phyloP scores from a whole-genome alignment of 108 stramenopile species.

The Schizochytrium sp. region DNA sequence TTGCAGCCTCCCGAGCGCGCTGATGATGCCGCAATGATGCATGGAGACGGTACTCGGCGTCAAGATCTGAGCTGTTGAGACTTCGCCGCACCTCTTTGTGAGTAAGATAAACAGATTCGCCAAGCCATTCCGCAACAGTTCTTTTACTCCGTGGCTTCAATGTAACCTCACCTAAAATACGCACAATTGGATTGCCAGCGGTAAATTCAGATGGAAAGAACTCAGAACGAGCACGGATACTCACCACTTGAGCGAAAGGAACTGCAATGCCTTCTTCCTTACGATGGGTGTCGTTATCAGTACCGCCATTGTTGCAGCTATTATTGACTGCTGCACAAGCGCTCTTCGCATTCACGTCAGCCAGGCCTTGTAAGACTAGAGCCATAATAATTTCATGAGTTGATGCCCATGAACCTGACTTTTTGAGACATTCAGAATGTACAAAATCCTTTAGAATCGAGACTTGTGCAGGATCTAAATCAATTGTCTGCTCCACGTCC shows the following conservation, averaged over 20 bases:
- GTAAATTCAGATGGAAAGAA: not conserved
- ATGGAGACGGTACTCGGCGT: not conserved
- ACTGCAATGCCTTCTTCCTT: not conserved
- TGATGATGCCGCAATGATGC: not conserved
- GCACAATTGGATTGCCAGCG: not conserved
- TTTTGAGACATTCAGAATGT: not conserved
- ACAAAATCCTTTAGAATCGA: not conserved
- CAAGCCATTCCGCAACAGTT: not conserved
- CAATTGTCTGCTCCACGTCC: not conserved
- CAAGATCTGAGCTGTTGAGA: not conserved
- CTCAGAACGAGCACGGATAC: not conserved
- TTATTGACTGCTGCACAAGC: not conserved
- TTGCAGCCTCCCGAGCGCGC: not conserved
- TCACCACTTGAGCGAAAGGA: not conserved
- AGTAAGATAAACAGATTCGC: not conserved
- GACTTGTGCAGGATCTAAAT: not conserved
- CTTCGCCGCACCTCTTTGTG: not conserved
- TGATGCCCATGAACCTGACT: not conserved
- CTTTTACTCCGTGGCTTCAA: not conserved
- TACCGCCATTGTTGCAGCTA: too few species aligned
- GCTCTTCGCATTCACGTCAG: not conserved
- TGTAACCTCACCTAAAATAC: not conserved
- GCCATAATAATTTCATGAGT: conserved; percentile 4
- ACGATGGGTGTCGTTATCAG: too few species aligned
- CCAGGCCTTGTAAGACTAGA: not conserved